Evolutionary conservation across 306 rosid genomes (phyloP).

Genomic region (Cicer bijugum): DNA sequence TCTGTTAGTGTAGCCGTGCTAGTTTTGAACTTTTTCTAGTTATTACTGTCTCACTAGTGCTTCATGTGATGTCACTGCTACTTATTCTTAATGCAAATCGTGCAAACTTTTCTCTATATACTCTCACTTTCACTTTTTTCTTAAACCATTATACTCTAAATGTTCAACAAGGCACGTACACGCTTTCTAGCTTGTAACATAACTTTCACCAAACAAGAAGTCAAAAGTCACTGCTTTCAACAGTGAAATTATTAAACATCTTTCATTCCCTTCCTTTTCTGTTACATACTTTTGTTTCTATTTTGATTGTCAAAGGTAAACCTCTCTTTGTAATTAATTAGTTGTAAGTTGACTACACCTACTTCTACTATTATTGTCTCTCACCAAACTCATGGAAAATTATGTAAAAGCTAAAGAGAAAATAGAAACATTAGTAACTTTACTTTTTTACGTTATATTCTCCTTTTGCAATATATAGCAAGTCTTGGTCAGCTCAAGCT

Average conservation of each 20-base stretch:
- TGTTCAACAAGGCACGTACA: slow-evolving; percentile 46
- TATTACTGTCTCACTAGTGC: slow-evolving; percentile 25
- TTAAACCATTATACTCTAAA: slow-evolving; percentile 52
- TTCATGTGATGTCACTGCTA: slow-evolving; percentile 35
- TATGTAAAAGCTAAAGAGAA: slow-evolving; percentile 40
- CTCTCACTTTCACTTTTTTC: slow-evolving; percentile 45
- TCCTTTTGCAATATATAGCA: slow-evolving; percentile 26
- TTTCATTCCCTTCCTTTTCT: slow-evolving; percentile 51
- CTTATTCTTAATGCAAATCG: slow-evolving; percentile 35
- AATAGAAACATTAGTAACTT: slow-evolving; percentile 14
- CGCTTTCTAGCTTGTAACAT: slow-evolving; percentile 44
- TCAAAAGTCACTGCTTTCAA: slow-evolving; percentile 74
- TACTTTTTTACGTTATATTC: not conserved
- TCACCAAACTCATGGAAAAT: slow-evolving; percentile 42
- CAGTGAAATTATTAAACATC: slow-evolving; percentile 48
- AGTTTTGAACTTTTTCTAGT: slow-evolving; percentile 22
- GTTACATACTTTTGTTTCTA: slow-evolving; percentile 47
- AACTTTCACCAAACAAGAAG: slow-evolving; percentile 65
- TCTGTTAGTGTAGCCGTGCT: not conserved
- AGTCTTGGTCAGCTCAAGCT: not conserved
- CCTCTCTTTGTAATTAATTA: slow-evolving; percentile 36
- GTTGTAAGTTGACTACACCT: slow-evolving; percentile 23
- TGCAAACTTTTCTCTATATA: slow-evolving; percentile 35
- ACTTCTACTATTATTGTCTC: slow-evolving; percentile 27
- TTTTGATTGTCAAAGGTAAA: slow-evolving; percentile 51